phyloP scores from a whole-genome alignment of 345 rosid genomes.

The Limnanthes douglasii region DNA sequence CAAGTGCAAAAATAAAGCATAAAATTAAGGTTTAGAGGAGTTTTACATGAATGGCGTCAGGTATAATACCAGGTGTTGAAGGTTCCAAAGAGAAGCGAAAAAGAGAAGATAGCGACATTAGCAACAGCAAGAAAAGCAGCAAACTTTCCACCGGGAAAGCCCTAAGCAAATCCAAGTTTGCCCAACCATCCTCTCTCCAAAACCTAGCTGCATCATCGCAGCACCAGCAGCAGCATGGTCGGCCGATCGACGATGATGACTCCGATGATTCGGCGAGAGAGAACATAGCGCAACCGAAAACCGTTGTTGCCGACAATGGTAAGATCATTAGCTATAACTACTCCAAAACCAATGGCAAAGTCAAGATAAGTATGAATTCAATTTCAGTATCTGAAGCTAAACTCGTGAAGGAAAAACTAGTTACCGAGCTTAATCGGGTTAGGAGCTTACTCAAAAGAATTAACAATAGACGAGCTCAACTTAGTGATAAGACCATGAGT shows the following conservation, averaged over 20 bases:
- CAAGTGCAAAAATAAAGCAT: no score
- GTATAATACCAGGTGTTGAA: slow-evolving; percentile 10
- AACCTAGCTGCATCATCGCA: no score
- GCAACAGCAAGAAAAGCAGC: slow-evolving; percentile 12
- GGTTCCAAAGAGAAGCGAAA: slow-evolving; percentile 14
- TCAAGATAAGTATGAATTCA: slow-evolving; percentile 16
- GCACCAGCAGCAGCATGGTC: no score
- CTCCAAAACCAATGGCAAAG: no score
- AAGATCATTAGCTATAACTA: no score
- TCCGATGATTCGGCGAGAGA: slow-evolving; percentile 8
- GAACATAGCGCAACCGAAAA: slow-evolving; percentile 7
- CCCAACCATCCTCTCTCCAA: no score
- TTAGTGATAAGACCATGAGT: no score
- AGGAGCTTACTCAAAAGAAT: slow-evolving; percentile 15
- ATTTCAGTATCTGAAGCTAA: slow-evolving; percentile 16
- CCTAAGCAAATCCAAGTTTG: no score
- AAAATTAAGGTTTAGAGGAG: no score
- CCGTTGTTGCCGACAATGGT: no score
- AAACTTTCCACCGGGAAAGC: no score
- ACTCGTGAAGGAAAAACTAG: slow-evolving; percentile 15
- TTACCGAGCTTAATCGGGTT: slow-evolving; percentile 13
- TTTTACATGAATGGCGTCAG: slow-evolving; percentile 18
- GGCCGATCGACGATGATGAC: slow-evolving; percentile 6
- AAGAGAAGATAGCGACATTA: slow-evolving; percentile 8
- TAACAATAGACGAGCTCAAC: no score